Evolutionary conservation across 768 basidiomycete species (phyloP).

Genomic region (Pleurotus ostreatus): DNA sequence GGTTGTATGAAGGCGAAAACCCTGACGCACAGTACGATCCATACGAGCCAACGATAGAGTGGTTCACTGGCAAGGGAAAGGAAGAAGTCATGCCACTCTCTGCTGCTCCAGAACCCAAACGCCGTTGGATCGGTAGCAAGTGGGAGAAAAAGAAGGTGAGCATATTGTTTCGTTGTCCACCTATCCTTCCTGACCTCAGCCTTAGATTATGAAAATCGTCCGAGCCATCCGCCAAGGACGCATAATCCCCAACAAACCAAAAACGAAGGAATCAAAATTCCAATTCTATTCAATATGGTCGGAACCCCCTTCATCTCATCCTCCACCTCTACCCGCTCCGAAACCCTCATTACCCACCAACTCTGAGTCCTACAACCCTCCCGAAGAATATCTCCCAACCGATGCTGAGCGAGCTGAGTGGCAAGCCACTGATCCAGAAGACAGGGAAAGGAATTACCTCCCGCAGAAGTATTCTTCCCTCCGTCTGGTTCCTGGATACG

Average conservation of each 20-base stretch:
- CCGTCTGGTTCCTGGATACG: constrained; percentile 89
- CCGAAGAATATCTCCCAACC: constrained; percentile 91
- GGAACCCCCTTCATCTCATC: constrained; percentile 64
- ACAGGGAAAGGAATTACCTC: constrained; percentile 85
- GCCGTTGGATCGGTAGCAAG: constrained; percentile 95
- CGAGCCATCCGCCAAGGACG: constrained; percentile 96
- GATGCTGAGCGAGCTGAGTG: constrained; percentile 78
- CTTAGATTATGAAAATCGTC: constrained; percentile 97
- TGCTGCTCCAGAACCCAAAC: constrained; percentile 90
- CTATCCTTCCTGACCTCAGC: background rate
- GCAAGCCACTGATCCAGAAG: constrained; percentile 81
- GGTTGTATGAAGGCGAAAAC: constrained; percentile 87
- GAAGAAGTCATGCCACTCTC: constrained; percentile 94
- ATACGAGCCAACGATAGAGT: constrained; percentile 90
- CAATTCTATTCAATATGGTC: constrained; percentile 91
- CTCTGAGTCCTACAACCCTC: constrained; percentile 98
- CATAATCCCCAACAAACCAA: constrained; percentile 87
- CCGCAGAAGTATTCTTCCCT: constrained; percentile 83
- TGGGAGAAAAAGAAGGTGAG: constrained; percentile 99
- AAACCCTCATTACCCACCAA: constrained; percentile 87
- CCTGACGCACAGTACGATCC: constrained; percentile 90
- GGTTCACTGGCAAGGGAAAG: constrained; percentile 96
- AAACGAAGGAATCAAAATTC: constrained; percentile 54
- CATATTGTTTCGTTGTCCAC: constrained; percentile 5
- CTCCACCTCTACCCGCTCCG: constrained; percentile 90